Percentiles rank a stretch among this genome's conserved stretches.
phyloP scores from a whole-genome alignment of 2,329 filamentous ascomycete species.

The Talaromyces sp. region DNA sequence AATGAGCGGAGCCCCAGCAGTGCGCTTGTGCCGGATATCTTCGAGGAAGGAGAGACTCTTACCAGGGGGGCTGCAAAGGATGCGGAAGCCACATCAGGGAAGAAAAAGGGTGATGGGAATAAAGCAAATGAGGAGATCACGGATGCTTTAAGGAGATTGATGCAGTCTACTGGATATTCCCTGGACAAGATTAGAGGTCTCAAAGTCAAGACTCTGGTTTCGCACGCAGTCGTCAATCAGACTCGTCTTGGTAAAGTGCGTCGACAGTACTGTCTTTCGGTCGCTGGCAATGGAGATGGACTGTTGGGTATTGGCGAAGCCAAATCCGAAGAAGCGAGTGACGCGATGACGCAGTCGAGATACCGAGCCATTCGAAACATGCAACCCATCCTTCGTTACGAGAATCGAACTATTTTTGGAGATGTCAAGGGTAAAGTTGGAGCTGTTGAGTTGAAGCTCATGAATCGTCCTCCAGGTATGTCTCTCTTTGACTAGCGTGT shows the following conservation, averaged over 20 bases:
- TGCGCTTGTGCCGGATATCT: constrained; percentile 51
- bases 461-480: constrained; percentile 81
- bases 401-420: constrained; percentile 87
- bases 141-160: constrained; percentile 48
- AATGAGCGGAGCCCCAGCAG: constrained; percentile 50
- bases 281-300: constrained; percentile 84
- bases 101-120: constrained; percentile 23
- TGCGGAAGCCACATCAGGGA: constrained; percentile 23
- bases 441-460: constrained; percentile 79
- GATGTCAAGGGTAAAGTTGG: constrained; percentile 79
- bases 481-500: constrained; percentile 18
- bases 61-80: constrained; percentile 27
- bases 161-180: constrained; percentile 56
- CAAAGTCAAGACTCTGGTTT: constrained; percentile 68
- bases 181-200: constrained; percentile 50
- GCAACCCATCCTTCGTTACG: constrained; percentile 86
- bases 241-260: constrained; percentile 92
- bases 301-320: constrained; percentile 84
- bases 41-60: constrained; percentile 41
- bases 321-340: constrained; percentile 71
- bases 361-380: constrained; percentile 86
- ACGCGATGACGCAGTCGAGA: constrained; percentile 68
- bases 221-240: constrained; percentile 78
- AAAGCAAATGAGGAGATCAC: constrained; percentile 30
- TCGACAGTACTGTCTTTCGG: constrained; percentile 69